A percentile compares a stretch with the other conserved stretches of the same genome.
Evolutionary conservation across 805 yeast genomes (phyloP).

Genomic region (Lipomyces starkeyi): DNA sequence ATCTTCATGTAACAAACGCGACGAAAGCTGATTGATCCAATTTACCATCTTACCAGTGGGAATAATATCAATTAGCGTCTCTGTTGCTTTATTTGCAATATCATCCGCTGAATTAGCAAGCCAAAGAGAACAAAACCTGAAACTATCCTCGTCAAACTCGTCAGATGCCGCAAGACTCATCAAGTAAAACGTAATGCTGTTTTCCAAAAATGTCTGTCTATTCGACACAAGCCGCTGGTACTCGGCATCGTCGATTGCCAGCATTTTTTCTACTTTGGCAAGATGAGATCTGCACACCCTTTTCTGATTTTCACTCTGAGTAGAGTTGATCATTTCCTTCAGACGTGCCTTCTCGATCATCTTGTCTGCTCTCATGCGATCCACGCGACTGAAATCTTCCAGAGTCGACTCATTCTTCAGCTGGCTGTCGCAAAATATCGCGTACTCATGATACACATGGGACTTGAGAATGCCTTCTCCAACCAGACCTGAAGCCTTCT

Average conservation of each 20-base stretch:
- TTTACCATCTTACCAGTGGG: constrained; percentile 70
- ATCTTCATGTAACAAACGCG: constrained; percentile 59
- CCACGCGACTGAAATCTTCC: constrained; percentile 53
- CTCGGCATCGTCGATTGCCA: constrained; percentile 57
- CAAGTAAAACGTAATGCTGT: constrained; percentile 66
- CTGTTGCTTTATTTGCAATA: constrained; percentile 53
- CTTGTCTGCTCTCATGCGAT: constrained; percentile 43
- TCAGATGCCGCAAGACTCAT: constrained; percentile 56
- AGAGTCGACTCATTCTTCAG: constrained; percentile 53
- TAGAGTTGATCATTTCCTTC: constrained; percentile 54
- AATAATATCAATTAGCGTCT: constrained; percentile 49
- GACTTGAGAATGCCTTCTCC: constrained; percentile 47
- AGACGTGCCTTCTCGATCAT: constrained; percentile 51
- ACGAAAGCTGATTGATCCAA: constrained; percentile 79
- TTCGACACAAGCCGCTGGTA: constrained; percentile 50
- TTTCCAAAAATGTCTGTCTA: constrained; percentile 53
- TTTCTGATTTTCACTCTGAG: constrained; percentile 55
- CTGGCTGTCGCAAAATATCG: constrained; percentile 75
- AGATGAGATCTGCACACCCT: constrained; percentile 54
- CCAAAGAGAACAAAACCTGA: constrained; percentile 85
- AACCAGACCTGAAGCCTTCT: constrained; percentile 37
- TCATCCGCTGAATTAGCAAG: constrained; percentile 61
- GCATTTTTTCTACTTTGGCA: constrained; percentile 42
- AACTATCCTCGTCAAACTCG: constrained; percentile 60
- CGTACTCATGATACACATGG: constrained; percentile 62